These are phyloP conservation scores for Eimeria maxima DNA, from an alignment of 169 alveolate species.

Conservation along the genomic window DNA sequence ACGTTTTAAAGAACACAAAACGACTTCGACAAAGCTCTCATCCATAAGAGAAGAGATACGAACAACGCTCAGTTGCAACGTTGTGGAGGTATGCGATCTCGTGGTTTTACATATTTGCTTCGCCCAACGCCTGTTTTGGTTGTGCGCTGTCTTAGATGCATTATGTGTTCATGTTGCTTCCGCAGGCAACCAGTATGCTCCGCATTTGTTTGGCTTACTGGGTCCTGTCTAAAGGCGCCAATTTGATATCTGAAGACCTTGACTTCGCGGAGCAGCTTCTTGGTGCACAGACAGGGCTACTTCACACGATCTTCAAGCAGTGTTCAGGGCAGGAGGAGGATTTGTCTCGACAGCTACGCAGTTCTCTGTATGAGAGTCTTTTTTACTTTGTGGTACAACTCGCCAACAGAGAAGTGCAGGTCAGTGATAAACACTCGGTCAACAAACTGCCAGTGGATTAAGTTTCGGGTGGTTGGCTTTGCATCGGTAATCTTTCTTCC, in stretches of 20 bases:
- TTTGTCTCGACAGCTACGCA: background rate
- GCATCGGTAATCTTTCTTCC: background rate
- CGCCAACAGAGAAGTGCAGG: constrained; percentile 33
- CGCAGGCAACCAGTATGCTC: constrained; percentile 8
- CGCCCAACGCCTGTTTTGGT: background rate
- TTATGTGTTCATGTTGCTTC: background rate
- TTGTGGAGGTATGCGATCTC: constrained; percentile 8
- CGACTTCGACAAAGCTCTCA: background rate
- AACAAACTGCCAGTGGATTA: background rate
- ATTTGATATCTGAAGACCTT: constrained; percentile 19
- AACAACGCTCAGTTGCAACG: background rate
- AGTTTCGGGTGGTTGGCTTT: background rate
- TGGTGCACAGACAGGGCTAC: constrained; percentile 24
- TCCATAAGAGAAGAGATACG: constrained; percentile 22
- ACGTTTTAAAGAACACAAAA: background rate
- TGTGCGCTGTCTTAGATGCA: background rate
- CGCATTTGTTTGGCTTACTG: constrained; percentile 69
- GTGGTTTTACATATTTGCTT: background rate
- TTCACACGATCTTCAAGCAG: constrained; percentile 3
- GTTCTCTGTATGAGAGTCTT: constrained; percentile 12
- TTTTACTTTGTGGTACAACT: constrained; percentile 48
- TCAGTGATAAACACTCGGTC: background rate
- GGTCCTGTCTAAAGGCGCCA: constrained; percentile 46
- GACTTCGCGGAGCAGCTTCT: constrained; percentile 23
- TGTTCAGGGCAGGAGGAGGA: constrained; percentile 6